Conservation (phyloP, 441 rosid genomes). For the Syzygium syzygioides region DNA sequence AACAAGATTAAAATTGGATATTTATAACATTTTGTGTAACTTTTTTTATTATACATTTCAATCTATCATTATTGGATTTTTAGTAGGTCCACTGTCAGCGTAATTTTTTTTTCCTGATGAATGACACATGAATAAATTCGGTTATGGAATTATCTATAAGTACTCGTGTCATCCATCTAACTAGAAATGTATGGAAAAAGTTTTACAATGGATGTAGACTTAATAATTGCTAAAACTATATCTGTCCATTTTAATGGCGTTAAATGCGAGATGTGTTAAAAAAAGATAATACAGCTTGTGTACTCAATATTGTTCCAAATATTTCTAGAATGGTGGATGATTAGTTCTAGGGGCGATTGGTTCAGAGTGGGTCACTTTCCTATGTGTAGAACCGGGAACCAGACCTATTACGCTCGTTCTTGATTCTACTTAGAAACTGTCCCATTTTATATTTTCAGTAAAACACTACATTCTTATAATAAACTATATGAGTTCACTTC, state of each 20-base stretch:
- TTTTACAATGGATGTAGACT: neutral
- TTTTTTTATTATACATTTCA: neutral
- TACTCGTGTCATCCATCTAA: neutral
- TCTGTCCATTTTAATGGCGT: neutral
- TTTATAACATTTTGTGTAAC: neutral
- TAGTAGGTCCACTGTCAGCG: neutral
- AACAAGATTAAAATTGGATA: neutral
- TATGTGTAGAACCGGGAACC: neutral
- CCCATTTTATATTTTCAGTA: neutral
- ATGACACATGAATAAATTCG: neutral
- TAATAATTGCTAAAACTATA: neutral
- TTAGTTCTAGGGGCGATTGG: neutral
- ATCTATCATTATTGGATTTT: neutral
- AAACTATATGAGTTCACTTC: neutral
- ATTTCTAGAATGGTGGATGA: neutral
- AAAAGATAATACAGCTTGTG: neutral
- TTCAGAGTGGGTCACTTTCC: neutral
- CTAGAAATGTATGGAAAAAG: neutral
- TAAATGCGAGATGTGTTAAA: neutral
- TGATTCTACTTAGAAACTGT: neutral
- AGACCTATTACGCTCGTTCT: neutral
- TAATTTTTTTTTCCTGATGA: accelerated
- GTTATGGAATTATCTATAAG: neutral
- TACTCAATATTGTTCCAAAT: neutral
- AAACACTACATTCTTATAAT: neutral